Evolutionary conservation across 2,329 filamentous ascomycete species (phyloP), one percentile per base, ranked within the genome.

Genomic region (Onygenales sp.): DNA sequence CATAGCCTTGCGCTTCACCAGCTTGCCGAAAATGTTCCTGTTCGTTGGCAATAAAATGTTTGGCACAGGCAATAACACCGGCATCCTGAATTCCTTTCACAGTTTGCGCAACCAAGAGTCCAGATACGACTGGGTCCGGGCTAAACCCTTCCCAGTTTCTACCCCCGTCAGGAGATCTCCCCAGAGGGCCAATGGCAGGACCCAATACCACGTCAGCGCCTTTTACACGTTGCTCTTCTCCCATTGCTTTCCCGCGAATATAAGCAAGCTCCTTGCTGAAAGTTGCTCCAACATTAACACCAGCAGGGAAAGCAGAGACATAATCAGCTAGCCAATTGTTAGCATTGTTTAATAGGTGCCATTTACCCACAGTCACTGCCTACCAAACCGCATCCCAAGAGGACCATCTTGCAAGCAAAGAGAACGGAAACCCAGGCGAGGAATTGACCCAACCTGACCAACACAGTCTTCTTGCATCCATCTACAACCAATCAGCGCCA

Each of bases 361-460:
- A 27, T 27, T 27, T 27, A 27, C 21, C 21, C 13, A 46, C 7
- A 46, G 14, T 6, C 27, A 42, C 1, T 36, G 55, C 74, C 49
- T 68, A 79, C 77, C 74, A 54, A 84, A 79, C 51, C 90, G 86
- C 53, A 95, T 75, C 56, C 90, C 91, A 1, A 93, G 75, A 5
- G 90, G 90, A 2, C 86, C 85, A 65, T 95, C 91, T 63, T 95
- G 89, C 75, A 93, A 74, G 67, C 91, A 96, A n/a, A 95, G 74
- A 31, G 83, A 77, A 60, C 79, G 82, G 6, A 85, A 74, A 42
- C 87, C 87, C 39, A 73, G 61, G 63, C 74, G 65, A 39, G 75
- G 74, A 53, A 77, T 68, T 52, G 70, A 63, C 47, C 76, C 76
- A 13, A 74, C 75, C 61, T 93, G 85, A 56, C 90, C 90, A 10